A percentile compares a stretch with the other conserved stretches of the same genome.
phyloP scores from a whole-genome alignment of 148 eudicot genomes.

The Drosera capensis region DNA sequence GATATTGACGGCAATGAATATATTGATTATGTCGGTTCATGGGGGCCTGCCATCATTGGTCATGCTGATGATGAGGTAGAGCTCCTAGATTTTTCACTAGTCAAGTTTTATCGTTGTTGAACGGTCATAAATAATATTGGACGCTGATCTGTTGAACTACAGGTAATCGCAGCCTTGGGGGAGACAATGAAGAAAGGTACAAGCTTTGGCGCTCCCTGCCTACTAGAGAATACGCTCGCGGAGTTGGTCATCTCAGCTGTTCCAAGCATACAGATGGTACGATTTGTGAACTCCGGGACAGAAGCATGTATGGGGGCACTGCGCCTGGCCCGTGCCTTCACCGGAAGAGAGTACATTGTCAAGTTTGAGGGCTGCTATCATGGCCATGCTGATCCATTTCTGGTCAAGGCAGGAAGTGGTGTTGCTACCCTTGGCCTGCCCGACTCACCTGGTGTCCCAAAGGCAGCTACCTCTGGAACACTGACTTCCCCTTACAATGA shows the following conservation, averaged over 20 bases:
- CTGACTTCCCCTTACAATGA: conserved; percentile 73
- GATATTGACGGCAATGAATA: conserved; percentile 95
- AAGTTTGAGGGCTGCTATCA: conserved; percentile 99
- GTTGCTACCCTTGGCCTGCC: conserved; percentile 95
- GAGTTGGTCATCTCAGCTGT: conserved; percentile 96
- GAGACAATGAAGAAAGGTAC: conserved; percentile 98
- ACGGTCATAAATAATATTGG: too few species aligned
- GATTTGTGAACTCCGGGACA: conserved; percentile 95
- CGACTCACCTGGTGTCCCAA: conserved; percentile 93
- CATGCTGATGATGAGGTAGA: conserved; percentile 93
- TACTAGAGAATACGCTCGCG: conserved; percentile 73
- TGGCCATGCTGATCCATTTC: conserved; percentile 92
- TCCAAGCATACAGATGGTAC: conserved; percentile 93
- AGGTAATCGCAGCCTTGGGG: conserved; percentile 87
- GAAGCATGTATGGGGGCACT: conserved; percentile 98
- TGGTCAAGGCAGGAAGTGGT: conserved; percentile 95
- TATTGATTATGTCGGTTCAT: conserved; percentile 91
- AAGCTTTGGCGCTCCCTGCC: conserved; percentile 98
- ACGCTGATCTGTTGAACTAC: too few species aligned
- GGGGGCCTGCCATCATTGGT: conserved; percentile 91
- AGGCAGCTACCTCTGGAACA: conserved; percentile 58
- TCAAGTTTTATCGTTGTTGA: too few species aligned
- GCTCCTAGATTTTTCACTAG: too few species aligned
- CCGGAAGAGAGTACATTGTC: conserved; percentile 57
- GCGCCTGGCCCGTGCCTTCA: conserved; percentile 91